phyloP scores from a whole-genome alignment of 768 basidiomycete genomes.

The Zangia roseola region DNA sequence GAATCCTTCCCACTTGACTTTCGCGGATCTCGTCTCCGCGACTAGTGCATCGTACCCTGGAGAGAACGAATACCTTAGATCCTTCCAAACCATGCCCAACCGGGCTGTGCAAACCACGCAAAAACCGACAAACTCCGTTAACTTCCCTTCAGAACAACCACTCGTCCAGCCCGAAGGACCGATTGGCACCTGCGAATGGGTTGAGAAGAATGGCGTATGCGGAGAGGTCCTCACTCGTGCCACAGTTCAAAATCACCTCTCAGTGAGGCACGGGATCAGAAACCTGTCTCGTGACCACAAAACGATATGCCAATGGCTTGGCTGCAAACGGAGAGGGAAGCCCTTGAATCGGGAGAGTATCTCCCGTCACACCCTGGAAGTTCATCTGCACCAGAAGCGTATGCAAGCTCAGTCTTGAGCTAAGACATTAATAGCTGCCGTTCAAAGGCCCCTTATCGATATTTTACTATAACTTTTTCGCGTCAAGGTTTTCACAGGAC shows the following conservation, averaged over 20 bases:
- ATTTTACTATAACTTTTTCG: too few relatives aligned
- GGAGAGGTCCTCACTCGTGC: neutral
- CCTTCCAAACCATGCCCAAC: neutral
- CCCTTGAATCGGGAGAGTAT: slow-evolving; percentile 23
- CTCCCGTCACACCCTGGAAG: slow-evolving; percentile 15
- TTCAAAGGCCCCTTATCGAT: too few relatives aligned
- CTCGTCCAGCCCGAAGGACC: too few relatives aligned
- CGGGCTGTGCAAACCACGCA: neutral
- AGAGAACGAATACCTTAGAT: neutral
- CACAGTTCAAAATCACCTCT: slow-evolving; percentile 13
- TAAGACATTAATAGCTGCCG: neutral
- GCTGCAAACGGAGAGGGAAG: neutral
- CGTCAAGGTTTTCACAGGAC: too few relatives aligned
- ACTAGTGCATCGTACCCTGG: neutral
- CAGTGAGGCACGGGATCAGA: slow-evolving; percentile 11
- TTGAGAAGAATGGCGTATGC: slow-evolving; percentile 1
- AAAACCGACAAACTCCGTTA: neutral
- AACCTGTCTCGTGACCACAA: neutral
- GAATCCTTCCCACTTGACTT: neutral
- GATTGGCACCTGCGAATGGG: slow-evolving; percentile 5
- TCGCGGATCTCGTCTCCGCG: neutral
- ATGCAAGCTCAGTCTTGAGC: neutral
- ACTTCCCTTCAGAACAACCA: neutral
- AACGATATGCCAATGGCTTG: slow-evolving; percentile 12
- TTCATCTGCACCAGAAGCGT: slow-evolving; percentile 13